These are phyloP conservation scores for Dothistroma septosporum DNA, from an alignment of 2,329 filamentous ascomycete genomes.

Conservation along the genomic window DNA sequence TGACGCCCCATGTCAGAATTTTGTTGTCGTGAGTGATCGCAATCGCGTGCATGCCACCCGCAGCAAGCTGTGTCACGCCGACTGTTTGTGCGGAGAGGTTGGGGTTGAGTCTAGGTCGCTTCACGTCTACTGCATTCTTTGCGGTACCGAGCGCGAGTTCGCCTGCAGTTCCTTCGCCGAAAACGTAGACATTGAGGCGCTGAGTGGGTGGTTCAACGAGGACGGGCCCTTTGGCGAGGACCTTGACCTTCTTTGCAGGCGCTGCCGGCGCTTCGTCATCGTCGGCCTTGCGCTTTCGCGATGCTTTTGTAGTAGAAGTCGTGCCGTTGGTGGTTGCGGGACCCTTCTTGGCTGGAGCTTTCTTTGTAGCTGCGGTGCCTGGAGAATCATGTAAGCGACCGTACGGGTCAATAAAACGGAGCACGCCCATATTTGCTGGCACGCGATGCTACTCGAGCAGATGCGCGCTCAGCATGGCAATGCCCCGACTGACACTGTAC, in stretches of 20 bases:
- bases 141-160: constrained; percentile 73
- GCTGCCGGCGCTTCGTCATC: constrained; percentile 24
- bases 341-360: constrained; percentile 22
- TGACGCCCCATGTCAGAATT: constrained; percentile 83
- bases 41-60: constrained; percentile 77
- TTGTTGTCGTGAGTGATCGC: constrained; percentile 75
- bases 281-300: constrained; percentile 30
- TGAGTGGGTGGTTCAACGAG: constrained; percentile 63
- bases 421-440: constrained; percentile 14
- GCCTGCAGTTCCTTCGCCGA: constrained; percentile 73
- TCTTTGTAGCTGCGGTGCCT: constrained; percentile 22
- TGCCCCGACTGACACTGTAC: background rate
- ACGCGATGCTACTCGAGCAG: constrained; percentile 1
- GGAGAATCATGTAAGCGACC: constrained; percentile 22
- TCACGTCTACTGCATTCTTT: constrained; percentile 65
- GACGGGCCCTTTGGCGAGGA: constrained; percentile 33
- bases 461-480: constrained; percentile 8
- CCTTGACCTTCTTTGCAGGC: constrained; percentile 32
- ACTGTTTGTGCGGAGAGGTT: constrained; percentile 54
- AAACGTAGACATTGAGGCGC: constrained; percentile 70
- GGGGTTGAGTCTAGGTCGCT: constrained; percentile 67
- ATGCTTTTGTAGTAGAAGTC: constrained; percentile 16
- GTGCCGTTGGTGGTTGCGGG: constrained; percentile 9
- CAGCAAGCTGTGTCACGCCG: constrained; percentile 69
- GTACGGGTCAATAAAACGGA: constrained; percentile 15